These are phyloP conservation scores for Colletotrichum sp. DNA, from an alignment of 2,329 filamentous ascomycete genomes.

Conservation along the genomic window DNA sequence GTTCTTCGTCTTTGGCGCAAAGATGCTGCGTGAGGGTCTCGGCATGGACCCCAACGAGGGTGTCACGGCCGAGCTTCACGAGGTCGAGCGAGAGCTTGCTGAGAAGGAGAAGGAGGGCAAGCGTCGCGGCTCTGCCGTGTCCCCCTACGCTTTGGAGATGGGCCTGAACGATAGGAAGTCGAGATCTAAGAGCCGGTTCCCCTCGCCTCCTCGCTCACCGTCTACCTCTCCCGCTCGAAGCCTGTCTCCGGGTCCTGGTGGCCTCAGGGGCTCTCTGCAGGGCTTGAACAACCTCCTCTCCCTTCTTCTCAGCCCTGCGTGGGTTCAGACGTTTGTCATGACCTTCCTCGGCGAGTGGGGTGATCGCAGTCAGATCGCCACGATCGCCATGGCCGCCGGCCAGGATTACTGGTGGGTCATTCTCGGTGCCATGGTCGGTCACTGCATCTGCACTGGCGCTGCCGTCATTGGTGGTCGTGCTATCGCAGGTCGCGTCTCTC, in stretches of 20 bases:
- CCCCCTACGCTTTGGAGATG: conserved; percentile 81
- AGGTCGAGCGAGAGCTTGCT: conserved; percentile 91
- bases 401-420: conserved; percentile 99
- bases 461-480: conserved; percentile 92
- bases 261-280: conserved; percentile 42
- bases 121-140: conserved; percentile 69
- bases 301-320: conserved; percentile 89
- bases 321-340: conserved; percentile 99
- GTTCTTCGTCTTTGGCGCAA: conserved; percentile 88
- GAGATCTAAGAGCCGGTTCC: conserved; percentile 75
- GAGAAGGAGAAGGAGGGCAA: conserved; percentile 86
- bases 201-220: conserved; percentile 80
- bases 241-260: conserved; percentile 49
- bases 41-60: conserved; percentile 90
- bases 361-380: conserved; percentile 96
- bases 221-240: conserved; percentile 76
- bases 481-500: conserved; percentile 90
- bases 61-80: conserved; percentile 95
- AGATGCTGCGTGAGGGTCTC: conserved; percentile 84
- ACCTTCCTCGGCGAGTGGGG: conserved; percentile 99
- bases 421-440: conserved; percentile 82
- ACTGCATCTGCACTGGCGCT: conserved; percentile 87
- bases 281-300: conserved; percentile 88
- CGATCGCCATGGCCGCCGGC: conserved; percentile 97
- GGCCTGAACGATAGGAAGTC: conserved; percentile 74